A percentile compares a stretch with the other conserved stretches of the same genome.
phyloP scores from a whole-genome alignment of 257 asterid genomes.

The Forsythia suspensa region DNA sequence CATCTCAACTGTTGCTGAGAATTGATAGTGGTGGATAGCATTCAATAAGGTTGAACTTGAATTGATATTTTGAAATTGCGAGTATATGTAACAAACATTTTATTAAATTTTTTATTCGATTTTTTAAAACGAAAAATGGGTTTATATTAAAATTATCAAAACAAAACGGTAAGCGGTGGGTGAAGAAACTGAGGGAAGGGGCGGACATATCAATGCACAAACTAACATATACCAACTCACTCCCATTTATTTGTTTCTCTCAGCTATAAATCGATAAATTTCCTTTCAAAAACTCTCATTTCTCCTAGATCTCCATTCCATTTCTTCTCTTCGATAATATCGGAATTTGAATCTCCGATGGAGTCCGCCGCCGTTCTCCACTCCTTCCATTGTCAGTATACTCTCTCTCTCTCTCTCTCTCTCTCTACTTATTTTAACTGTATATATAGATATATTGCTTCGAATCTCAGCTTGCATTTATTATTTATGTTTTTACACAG shows the following conservation, averaged over 20 bases:
- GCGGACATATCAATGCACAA: conserved; percentile 64
- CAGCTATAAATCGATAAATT: conserved; percentile 27
- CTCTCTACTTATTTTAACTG: background rate
- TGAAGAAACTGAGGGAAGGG: conserved; percentile 58
- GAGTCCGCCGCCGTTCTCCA: conserved; percentile 79
- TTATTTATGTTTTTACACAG: conserved; percentile 10
- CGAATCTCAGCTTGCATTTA: conserved; percentile 24
- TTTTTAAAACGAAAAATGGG: too few relatives aligned
- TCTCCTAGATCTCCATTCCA: conserved; percentile 25
- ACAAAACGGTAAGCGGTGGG: conserved; percentile 21
- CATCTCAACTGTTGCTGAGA: too few relatives aligned
- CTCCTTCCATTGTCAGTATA: conserved; percentile 53
- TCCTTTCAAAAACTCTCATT: conserved; percentile 13
- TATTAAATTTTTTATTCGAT: too few relatives aligned
- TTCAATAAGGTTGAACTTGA: background rate
- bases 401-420: conserved; percentile 18
- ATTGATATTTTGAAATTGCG: too few relatives aligned
- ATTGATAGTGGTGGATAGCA: too few relatives aligned
- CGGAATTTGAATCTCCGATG: conserved; percentile 39
- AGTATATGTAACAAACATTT: too few relatives aligned
- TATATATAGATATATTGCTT: background rate
- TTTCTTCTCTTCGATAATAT: conserved; percentile 31
- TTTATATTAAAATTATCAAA: too few relatives aligned
- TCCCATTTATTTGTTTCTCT: background rate
- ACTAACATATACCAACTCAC: conserved; percentile 5